These are phyloP conservation scores for Conoideocrella luteorostrata DNA, from an alignment of 2,329 filamentous ascomycete species.

Conservation along the genomic window DNA sequence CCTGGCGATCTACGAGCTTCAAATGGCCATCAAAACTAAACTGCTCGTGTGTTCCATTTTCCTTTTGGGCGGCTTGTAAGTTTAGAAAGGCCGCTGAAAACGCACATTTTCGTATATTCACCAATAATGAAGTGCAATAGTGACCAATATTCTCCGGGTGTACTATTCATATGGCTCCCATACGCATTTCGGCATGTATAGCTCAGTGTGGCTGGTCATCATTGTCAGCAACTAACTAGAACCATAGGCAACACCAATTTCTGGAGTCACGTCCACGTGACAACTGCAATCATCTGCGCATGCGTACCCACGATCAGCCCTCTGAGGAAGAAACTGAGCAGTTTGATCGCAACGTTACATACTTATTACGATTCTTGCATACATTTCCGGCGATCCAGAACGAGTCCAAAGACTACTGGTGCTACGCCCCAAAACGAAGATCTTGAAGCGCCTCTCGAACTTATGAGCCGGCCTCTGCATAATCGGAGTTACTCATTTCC, in stretches of 20 bases:
- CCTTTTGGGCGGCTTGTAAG: not conserved
- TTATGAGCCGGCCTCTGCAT: no score
- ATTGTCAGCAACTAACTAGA: not conserved
- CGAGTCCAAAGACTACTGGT: not conserved
- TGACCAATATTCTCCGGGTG: not conserved
- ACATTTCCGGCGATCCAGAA: not conserved
- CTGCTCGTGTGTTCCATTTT: not conserved
- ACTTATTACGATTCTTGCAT: no score
- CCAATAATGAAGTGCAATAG: not conserved
- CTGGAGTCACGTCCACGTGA: not conserved
- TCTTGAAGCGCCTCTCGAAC: no score
- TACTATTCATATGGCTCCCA: not conserved
- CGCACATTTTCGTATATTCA: no score
- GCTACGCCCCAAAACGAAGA: no score
- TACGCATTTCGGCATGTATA: not conserved
- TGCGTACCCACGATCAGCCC: not conserved
- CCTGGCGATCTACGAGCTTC: not conserved
- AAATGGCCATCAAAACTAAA: not conserved
- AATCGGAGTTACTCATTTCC: no score
- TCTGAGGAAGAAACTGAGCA: not conserved
- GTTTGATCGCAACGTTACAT: not conserved
- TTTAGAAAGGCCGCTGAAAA: no score
- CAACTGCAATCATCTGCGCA: not conserved
- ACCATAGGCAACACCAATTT: not conserved
- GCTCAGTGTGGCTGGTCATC: no score